Evolutionary conservation across 1,284 basidiomycete genomes (phyloP), one percentile per base, ranked within the genome.

Genomic region (Somion occarium): DNA sequence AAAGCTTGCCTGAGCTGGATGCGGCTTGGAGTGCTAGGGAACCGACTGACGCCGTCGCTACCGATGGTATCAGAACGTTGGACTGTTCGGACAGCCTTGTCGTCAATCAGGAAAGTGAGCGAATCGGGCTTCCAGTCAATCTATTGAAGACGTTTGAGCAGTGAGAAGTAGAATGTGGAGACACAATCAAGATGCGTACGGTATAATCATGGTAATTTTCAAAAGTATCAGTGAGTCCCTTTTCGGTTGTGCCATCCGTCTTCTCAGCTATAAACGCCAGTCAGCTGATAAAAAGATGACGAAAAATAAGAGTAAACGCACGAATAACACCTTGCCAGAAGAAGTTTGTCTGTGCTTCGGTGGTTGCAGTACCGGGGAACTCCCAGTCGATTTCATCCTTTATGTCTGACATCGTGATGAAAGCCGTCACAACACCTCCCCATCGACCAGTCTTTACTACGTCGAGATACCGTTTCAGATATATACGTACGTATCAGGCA

Each of bases 361-460:
- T 78, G 3, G 79, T 82, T n/a, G 65, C 61, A 44, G 68, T 69
- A 20, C 86, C 84, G 47, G 84, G 84, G 59, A 83, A 90, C 64
- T 93, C 90, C 86, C 86, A 92, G 59, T 92, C 90, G 46, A 93
- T 90, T 67, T 92, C 91, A 64, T 92, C 88, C 64, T 88, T 89
- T 61, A 90, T 78, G 58, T 86, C 80, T 50, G 83, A 87, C 91
- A 92, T 92, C 3, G 85, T 86, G 63, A 93, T 91, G 64, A 90
- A 90, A 1, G 90, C 88, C 0, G 86, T 85, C 44, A 93, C 83
- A 22, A 93, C 82, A 34, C 90, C 89, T 25, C 65, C 72, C 83
- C 85, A 91, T 48, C 77, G 75, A 46, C 83, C 77, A 1, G 83
- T 82, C 67, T 85, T 88, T 58, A 87, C 83, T 85, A 58, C 38